Conservation (phyloP, 345 rosid genomes). For the Camelina neglecta region DNA sequence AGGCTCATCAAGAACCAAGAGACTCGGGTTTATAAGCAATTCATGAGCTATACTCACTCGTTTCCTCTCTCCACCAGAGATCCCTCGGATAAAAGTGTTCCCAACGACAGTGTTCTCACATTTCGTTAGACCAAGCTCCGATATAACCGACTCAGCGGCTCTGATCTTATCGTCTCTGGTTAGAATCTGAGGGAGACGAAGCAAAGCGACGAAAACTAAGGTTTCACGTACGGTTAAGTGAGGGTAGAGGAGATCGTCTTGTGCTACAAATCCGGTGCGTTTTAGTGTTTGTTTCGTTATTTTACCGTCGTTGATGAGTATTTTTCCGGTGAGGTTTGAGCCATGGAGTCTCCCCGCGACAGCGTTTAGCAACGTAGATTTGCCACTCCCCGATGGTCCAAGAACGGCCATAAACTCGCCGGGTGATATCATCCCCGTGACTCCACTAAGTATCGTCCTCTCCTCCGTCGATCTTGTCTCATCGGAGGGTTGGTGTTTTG, state of each 20-base stretch:
- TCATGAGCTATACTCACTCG: constrained; percentile 94
- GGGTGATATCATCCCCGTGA: constrained; percentile 79
- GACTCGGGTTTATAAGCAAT: constrained; percentile 82
- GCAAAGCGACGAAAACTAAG: constrained; percentile 71
- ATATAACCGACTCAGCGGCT: constrained; percentile 66
- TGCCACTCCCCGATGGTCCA: constrained; percentile 98
- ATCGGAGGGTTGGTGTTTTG: constrained; percentile 40
- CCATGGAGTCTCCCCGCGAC: constrained; percentile 75
- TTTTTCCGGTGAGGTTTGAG: constrained; percentile 61
- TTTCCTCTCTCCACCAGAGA: constrained; percentile 95
- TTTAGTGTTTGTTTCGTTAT: constrained; percentile 52
- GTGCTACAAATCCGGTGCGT: constrained; percentile 90
- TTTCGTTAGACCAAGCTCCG: constrained; percentile 74
- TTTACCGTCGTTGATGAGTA: constrained; percentile 64
- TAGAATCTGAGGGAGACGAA: constrained; percentile 64
- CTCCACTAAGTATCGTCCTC: constrained; percentile 62
- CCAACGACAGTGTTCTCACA: constrained; percentile 90
- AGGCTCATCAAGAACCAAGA: constrained; percentile 86
- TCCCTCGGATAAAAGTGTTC: constrained; percentile 79
- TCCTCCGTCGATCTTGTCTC: constrained; percentile 49
- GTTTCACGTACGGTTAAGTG: constrained; percentile 95
- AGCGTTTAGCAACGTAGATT: constrained; percentile 82
- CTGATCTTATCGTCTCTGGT: constrained; percentile 56
- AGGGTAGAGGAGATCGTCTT: constrained; percentile 92
- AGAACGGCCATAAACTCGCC: constrained; percentile 91